phyloP scores from a whole-genome alignment of 2,329 filamentous ascomycete genomes.

The Huntiella omanensis region DNA sequence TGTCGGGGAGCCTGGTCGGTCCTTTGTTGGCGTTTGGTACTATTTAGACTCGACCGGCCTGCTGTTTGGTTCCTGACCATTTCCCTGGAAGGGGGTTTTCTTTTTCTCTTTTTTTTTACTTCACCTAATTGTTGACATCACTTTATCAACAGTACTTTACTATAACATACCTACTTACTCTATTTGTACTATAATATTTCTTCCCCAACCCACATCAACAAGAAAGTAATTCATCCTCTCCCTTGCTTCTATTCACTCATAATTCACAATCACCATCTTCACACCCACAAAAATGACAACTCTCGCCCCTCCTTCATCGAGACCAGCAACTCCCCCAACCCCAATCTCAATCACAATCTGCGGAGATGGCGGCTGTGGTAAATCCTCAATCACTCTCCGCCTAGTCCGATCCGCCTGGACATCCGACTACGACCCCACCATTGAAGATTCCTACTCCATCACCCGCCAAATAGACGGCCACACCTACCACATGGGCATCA shows the following conservation, averaged over 20 bases:
- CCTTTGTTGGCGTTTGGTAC: background rate
- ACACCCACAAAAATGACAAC: conserved; percentile 4
- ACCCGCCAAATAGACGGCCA: conserved; percentile 65
- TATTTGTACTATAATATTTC: background rate
- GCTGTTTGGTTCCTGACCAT: conserved; percentile 2
- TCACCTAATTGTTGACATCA: no score
- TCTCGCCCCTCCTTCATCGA: conserved; percentile 14
- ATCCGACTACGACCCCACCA: conserved; percentile 63
- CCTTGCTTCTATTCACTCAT: background rate
- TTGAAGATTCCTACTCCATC: conserved; percentile 71
- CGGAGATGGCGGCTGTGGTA: conserved; percentile 69
- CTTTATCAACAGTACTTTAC: background rate
- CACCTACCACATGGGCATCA: conserved; percentile 59
- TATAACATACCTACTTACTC: background rate
- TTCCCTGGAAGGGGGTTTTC: conserved; percentile 1
- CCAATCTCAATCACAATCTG: conserved; percentile 65
- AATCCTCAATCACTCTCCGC: conserved; percentile 68
- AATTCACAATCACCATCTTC: background rate
- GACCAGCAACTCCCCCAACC: conserved; percentile 20
- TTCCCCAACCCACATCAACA: background rate
- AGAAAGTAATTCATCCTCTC: background rate
- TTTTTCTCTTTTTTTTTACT: conserved; percentile 4
- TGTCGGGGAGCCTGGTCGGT: no score
- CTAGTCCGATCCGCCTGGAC: conserved; percentile 72
- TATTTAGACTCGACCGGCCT: background rate